Percentiles rank a stretch among this genome's conserved stretches.
Conservation (phyloP, 352 stramenopile species). For the Blastocystis sp. region DNA sequence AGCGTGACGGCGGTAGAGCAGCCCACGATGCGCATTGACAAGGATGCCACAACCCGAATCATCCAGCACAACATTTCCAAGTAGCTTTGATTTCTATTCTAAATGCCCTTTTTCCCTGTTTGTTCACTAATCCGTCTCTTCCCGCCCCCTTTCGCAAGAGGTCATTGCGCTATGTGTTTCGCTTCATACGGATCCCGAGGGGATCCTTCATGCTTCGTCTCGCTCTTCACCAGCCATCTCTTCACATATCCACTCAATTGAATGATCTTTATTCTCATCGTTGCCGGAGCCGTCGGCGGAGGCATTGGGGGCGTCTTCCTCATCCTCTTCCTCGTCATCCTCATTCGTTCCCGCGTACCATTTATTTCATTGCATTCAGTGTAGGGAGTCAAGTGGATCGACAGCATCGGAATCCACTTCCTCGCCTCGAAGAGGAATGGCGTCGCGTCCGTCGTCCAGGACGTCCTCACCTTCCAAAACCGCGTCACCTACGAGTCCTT, state of each 20-base stretch:
- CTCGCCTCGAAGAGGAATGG: conserved; percentile 52
- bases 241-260: neutral
- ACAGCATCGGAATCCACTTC: conserved; percentile 64
- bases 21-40: conserved; percentile 56
- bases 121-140: conserved; percentile 19
- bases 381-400: conserved; percentile 56
- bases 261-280: conserved; percentile 24
- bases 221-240: neutral
- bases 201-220: conserved; percentile 9
- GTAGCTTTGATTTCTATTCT: neutral
- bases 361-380: neutral
- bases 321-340: conserved; percentile 5
- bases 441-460: neutral
- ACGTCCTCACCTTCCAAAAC: conserved; percentile 42
- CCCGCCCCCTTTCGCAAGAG: neutral
- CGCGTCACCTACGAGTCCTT: conserved; percentile 63
- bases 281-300: conserved; percentile 23
- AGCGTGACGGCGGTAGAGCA: conserved; percentile 3
- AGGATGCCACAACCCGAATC: conserved; percentile 47
- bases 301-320: conserved; percentile 18
- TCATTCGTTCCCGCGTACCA: conserved; percentile 16
- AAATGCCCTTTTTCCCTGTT: neutral
- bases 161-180: neutral
- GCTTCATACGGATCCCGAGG: conserved; percentile 2
- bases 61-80: conserved; percentile 56